A percentile compares a stretch with the other conserved stretches of the same genome.
Evolutionary conservation across 2,329 filamentous ascomycete species (phyloP).

Genomic region (Clarireedia monteithiana): DNA sequence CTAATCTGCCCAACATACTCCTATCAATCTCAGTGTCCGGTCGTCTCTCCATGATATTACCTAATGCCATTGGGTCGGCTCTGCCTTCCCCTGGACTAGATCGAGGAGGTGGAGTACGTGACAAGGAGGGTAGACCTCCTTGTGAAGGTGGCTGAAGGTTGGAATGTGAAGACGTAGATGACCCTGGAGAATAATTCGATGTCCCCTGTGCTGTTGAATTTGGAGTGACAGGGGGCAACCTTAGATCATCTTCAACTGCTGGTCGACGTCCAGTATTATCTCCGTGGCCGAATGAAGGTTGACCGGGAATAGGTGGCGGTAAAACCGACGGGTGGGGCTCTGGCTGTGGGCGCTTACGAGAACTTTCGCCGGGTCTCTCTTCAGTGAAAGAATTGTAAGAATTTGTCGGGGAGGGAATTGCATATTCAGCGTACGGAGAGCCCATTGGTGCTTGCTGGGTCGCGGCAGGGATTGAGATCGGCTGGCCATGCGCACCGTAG

Average conservation of each 20-base stretch:
- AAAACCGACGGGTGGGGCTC: conserved; percentile 31
- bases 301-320: conserved; percentile 31
- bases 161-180: conserved; percentile 25
- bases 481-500: conserved; percentile 35
- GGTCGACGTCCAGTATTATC: conserved; percentile 18
- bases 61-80: conserved; percentile 28
- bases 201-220: conserved; percentile 14
- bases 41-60: conserved; percentile 28
- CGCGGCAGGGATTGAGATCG: conserved; percentile 24
- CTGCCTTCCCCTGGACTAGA: conserved; percentile 23
- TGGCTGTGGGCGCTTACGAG: conserved; percentile 26
- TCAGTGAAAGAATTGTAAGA: conserved; percentile 24
- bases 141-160: conserved; percentile 21
- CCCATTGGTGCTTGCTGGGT: conserved; percentile 16
- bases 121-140: conserved; percentile 20
- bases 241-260: conserved; percentile 27
- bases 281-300: conserved; percentile 21
- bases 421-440: conserved; percentile 26
- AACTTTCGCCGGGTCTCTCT: conserved; percentile 18
- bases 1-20: conserved; percentile 27
- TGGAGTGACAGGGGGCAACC: conserved; percentile 29
- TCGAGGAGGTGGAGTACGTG: conserved; percentile 26
- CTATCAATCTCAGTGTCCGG: conserved; percentile 28
- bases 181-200: conserved; percentile 27
- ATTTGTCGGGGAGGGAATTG: conserved; percentile 27